phyloP scores from a whole-genome alignment of 345 rosid species.

The Alliaria petiolata region DNA sequence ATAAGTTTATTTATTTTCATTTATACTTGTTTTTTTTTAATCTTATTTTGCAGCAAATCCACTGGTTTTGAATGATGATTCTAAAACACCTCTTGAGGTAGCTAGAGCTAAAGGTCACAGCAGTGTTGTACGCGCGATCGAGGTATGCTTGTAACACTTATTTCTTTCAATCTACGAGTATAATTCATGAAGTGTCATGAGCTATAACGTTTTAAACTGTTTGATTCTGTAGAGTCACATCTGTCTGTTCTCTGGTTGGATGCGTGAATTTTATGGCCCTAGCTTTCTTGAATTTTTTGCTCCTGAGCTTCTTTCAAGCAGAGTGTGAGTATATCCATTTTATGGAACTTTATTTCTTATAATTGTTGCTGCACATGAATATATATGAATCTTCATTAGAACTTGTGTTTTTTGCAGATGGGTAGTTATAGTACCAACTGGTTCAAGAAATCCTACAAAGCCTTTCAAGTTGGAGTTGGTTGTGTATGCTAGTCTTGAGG shows the following conservation, averaged over 20 bases:
- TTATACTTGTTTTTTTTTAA: conserved; percentile 4
- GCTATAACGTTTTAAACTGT: neutral
- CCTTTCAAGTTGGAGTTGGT: conserved; percentile 88
- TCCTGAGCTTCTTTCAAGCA: conserved; percentile 81
- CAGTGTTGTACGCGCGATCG: conserved; percentile 77
- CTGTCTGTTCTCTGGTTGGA: conserved; percentile 87
- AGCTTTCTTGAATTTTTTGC: conserved; percentile 74
- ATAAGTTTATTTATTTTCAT: too few species aligned
- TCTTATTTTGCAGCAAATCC: conserved; percentile 84
- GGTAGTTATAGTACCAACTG: conserved; percentile 83
- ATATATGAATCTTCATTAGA: neutral
- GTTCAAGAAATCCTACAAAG: conserved; percentile 51
- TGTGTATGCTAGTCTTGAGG: conserved; percentile 47
- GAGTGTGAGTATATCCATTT: conserved; percentile 55
- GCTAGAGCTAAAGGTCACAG: conserved; percentile 73
- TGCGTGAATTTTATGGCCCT: conserved; percentile 85
- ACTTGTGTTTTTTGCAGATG: conserved; percentile 50
- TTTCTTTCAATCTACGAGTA: neutral
- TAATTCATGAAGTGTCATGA: neutral
- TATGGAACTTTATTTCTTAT: neutral
- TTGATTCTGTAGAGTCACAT: conserved; percentile 50
- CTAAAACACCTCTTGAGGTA: conserved; percentile 78
- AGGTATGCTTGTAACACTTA: conserved; percentile 42
- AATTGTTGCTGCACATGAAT: neutral
- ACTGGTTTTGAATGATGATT: conserved; percentile 70